Base-by-base conservation (phyloP, 2,329 filamentous ascomycete species). In the Plenodomus lindquistii region DNA sequence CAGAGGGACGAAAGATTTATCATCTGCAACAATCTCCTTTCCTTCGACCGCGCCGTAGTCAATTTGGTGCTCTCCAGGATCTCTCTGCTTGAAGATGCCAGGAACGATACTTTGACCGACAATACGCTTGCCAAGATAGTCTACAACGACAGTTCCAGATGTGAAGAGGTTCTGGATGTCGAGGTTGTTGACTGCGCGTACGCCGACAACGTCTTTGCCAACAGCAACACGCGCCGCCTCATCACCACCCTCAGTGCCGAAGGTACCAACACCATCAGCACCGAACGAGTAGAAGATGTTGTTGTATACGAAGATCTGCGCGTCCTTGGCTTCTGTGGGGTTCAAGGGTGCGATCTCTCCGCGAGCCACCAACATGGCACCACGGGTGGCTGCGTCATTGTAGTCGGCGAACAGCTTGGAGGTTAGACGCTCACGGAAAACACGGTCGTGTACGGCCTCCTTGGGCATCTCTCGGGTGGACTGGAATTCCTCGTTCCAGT, bases 241-340 rank as follows among this genome's bases (percentile, higher is more conserved):
- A 59, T 99, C 93, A 17, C 94, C 94, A 59, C 94, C 94, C 75
- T 99, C 94, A 2, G 88, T 92, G 10, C 91, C 92, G 73, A 99
- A 99, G 15, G 94, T 99, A 37, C 94, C 93, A 38, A 97, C 94
- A 43, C 94, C 95, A 71, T 99, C 94, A 37, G 94, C 93, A 54
- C 94, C 94, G 63, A 97, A 97, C 0, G 94, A 97, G 79, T 96
- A 99, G 79, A 99, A 99, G 60, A 99, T 91, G 75, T 99, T 99
- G 80, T 97, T 97, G 79, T 97, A 97, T 19, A 99, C 93, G 66
- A 96, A 99, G 58, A 99, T 99, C 72, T 99, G 94, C 3, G 94
- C 94, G 71, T 99, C 93, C 59, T 82, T 85, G 55, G 82, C 86
- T 75, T 99, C 94, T 0, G 93, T 97, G 6, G 94, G 95, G 76